Percentiles rank a stretch among this genome's conserved stretches.
Conservation (phyloP, 2,329 filamentous ascomycete species). For the Cladosporium sp. region DNA sequence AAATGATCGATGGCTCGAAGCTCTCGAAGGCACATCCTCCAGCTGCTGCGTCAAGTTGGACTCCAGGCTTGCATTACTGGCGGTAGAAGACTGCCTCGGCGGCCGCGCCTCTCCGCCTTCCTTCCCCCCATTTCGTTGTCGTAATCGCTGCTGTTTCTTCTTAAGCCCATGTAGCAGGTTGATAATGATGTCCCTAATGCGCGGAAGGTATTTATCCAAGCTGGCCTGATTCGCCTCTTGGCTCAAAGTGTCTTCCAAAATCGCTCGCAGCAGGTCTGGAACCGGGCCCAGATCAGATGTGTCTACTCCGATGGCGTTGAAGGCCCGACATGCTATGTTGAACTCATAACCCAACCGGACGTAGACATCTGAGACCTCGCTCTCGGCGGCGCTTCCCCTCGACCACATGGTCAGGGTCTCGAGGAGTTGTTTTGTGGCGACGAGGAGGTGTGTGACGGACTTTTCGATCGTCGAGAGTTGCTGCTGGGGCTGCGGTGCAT, state of each 20-base stretch:
- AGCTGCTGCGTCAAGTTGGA: conserved; percentile 43
- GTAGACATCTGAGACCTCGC: conserved; percentile 96
- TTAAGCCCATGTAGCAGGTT: conserved; percentile 94
- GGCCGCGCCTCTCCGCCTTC: conserved; percentile 34
- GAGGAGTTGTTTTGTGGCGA: conserved; percentile 95
- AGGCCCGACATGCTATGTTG: conserved; percentile 96
- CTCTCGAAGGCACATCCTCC: conserved; percentile 37
- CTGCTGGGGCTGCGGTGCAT: conserved; percentile 56
- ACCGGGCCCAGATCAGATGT: conserved; percentile 92
- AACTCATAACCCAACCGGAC: conserved; percentile 97
- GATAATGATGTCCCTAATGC: conserved; percentile 98
- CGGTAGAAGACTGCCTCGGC: conserved; percentile 42
- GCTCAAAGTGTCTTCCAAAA: conserved; percentile 92
- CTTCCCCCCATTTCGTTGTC: conserved; percentile 51
- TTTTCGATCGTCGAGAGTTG: conserved; percentile 96
- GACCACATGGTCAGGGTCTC: conserved; percentile 99
- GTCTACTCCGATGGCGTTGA: conserved; percentile 95
- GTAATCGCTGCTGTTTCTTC: conserved; percentile 88
- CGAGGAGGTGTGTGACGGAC: conserved; percentile 94
- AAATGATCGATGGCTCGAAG: conserved; percentile 38
- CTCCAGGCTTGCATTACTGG: conserved; percentile 43
- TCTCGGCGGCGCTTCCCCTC: conserved; percentile 83
- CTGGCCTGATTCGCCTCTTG: conserved; percentile 94
- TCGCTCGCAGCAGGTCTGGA: conserved; percentile 81
- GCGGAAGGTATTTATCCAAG: conserved; percentile 86